Base-by-base conservation (phyloP, 1,284 basidiomycete species). In the Erythrobasidium hasegawianum region DNA sequence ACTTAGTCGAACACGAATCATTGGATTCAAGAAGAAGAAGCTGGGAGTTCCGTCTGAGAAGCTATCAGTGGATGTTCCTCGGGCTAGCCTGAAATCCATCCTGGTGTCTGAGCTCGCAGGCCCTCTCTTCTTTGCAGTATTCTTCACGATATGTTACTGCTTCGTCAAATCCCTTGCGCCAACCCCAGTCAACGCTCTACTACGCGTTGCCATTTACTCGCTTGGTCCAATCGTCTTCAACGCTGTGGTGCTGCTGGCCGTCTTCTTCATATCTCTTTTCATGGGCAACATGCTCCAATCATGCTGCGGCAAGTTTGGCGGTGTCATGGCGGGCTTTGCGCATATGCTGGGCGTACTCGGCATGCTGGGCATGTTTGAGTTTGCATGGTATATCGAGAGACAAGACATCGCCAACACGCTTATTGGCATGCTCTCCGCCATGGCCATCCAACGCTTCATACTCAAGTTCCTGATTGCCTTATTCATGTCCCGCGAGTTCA, bases 201-300 rank as follows among this genome's bases (percentile, higher is more conserved):
- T 97, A 66, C 90, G 95, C 56, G 91, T 98, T 69, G 90, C 90
- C 27, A 85, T 98, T 74, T 88, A 98, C 72, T 85, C 95, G 10
- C 80, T 98, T 20, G 95, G 95, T 5, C 96, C 95, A 1, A 87
- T 98, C 73, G 91, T 95, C 2, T 97, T 87, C 86, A 98, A 98
- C 77, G 91, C 90, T 20, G 89, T 87, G 0, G 79, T 97, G 24
- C 82, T 98, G 57, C 79, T 97, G 70, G 80, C 86, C 11, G 80
- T 94, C 66, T 97, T 98, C 85, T 77, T 98, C 71, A 79, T 92
- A 71, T 94, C 92, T 65, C 79, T 97, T 69, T 89, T 95, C 85
- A 83, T 96, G 24, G 94, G 95, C 2, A 94, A 94, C 0, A 86
- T 93, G 81, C 82, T 97, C 71, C 89, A 92, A 77, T 84, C 86